These are phyloP conservation scores for Fusarium tjaetaba DNA, from an alignment of 2,329 filamentous ascomycete genomes.

Conservation along the genomic window DNA sequence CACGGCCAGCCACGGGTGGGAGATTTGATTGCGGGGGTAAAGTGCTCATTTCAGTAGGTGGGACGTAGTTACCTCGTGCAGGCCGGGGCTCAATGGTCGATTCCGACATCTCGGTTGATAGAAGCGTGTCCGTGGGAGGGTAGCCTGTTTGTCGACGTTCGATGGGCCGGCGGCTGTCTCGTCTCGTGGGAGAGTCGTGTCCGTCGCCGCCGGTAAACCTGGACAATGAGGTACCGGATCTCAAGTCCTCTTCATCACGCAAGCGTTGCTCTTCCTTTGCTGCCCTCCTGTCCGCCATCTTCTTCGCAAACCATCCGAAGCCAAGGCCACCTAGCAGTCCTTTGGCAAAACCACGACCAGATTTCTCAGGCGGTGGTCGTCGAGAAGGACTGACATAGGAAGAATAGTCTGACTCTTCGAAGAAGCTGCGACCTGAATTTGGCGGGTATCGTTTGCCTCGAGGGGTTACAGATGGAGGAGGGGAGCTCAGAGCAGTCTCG, in stretches of 20 bases:
- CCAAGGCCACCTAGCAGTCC: constrained; percentile 70
- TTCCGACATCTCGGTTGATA: constrained; percentile 50
- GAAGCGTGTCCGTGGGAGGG: constrained; percentile 36
- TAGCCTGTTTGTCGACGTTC: constrained; percentile 47
- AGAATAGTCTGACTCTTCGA: constrained; percentile 66
- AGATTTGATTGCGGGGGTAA: constrained; percentile 37
- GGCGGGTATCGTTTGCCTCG: constrained; percentile 58
- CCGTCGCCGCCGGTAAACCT: constrained; percentile 78
- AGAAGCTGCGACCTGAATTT: constrained; percentile 54
- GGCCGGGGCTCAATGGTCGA: constrained; percentile 48
- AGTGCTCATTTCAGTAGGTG: constrained; percentile 37
- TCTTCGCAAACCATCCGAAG: constrained; percentile 74
- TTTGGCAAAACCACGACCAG: constrained; percentile 63
- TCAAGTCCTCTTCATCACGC: constrained; percentile 62
- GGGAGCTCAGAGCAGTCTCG: constrained; percentile 49
- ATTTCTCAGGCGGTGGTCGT: constrained; percentile 57
- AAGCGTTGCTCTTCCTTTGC: constrained; percentile 59
- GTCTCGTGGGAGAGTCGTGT: constrained; percentile 60
- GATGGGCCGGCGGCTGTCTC: constrained; percentile 45
- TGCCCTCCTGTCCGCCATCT: constrained; percentile 66
- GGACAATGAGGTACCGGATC: constrained; percentile 69
- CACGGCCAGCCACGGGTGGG: constrained; percentile 32
- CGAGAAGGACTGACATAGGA: constrained; percentile 72
- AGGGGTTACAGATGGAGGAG: constrained; percentile 56
- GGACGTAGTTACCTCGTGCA: constrained; percentile 41